Evolutionary conservation across 2,329 filamentous ascomycete species (phyloP), one percentile per base, ranked within the genome.

Genomic region (Penicillium corylophilum): DNA sequence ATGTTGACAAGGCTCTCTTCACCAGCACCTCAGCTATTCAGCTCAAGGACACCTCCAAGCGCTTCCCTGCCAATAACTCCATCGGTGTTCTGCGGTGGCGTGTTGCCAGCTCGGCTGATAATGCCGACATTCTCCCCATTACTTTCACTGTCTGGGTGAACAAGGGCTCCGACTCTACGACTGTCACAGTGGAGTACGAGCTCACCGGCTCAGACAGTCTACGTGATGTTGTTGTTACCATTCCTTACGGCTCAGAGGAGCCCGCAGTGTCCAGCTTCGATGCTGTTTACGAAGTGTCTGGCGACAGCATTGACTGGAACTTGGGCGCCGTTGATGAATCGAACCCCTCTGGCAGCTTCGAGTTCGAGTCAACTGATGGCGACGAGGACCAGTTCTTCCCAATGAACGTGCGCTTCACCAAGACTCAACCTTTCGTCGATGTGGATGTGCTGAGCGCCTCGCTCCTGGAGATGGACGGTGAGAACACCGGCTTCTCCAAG

Each of bases 91-190:
- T 99, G 69, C 85, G 93, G 71, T 99, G 94, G 94, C 89, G 91
- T 66, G 71, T 75, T 41, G 88, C 90, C 20, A 85, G 86, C 15
- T 88, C 90, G 44, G 91, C 82, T 2, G 91, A 95, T 61, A 90
- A 95, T 63, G 75, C 87, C 31, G 86, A 85, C 56, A 84, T 92
- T 48, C 85, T 95, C 33, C 94, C 94, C 7, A 94, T 99, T 66
- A 94, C 89, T 33, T 97, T 99, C 72, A 96, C 91, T 2, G 93
- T 96, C 33, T 99, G 94, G 94, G 90, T 95, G 54, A 96, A 96
- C 74, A 91, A 92, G 73, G 88, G 89, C 43, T 82, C 84, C 20
- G 84, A 87, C 42, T 91, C 87, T 65, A 95, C 87, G 73, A 95
- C 89, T 59, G 84, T 99, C 67, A 99, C 93, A 1, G 84, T 97